phyloP scores from a whole-genome alignment of 768 basidiomycete genomes.

The Russula vinacea region DNA sequence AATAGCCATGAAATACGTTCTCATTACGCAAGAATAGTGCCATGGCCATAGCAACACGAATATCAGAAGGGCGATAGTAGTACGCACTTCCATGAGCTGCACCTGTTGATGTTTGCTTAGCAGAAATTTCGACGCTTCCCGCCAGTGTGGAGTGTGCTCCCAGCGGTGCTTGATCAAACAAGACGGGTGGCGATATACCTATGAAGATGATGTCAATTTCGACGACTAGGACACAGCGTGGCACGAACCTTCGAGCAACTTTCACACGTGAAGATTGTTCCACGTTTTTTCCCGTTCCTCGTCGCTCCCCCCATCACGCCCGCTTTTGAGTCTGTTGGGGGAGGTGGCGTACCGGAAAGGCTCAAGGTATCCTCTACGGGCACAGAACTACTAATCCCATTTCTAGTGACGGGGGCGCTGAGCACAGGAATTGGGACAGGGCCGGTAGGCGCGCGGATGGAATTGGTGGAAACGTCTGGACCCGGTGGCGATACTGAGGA shows the following conservation, averaged over 20 bases:
- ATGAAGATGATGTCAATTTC: slow-evolving; percentile 15
- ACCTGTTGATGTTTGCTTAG: slow-evolving; percentile 97
- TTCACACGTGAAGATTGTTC: slow-evolving; percentile 87
- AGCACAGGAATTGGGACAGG: slow-evolving; percentile 22
- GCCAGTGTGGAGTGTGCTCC: slow-evolving; percentile 97
- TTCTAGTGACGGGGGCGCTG: background rate
- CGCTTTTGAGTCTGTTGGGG: slow-evolving; percentile 22
- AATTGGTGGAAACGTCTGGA: slow-evolving; percentile 30
- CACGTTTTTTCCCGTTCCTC: slow-evolving; percentile 66
- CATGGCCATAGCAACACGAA: slow-evolving; percentile 20
- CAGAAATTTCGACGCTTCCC: slow-evolving; percentile 84
- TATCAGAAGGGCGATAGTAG: slow-evolving; percentile 6
- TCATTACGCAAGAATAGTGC: slow-evolving; percentile 1
- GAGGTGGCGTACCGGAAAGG: slow-evolving; percentile 25
- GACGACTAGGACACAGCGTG: slow-evolving; percentile 2
- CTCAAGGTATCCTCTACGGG: slow-evolving; percentile 30
- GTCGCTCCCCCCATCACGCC: slow-evolving; percentile 35
- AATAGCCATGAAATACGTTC: background rate
- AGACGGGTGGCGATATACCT: slow-evolving; percentile 89
- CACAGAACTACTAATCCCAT: slow-evolving; percentile 16
- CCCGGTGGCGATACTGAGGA: slow-evolving; percentile 36
- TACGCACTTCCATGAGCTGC: slow-evolving; percentile 81
- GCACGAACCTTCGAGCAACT: slow-evolving; percentile 82
- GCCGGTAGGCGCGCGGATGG: slow-evolving; percentile 27
- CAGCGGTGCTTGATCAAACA: slow-evolving; percentile 97